Evolutionary conservation across 352 stramenopile genomes (phyloP), one percentile per base, ranked within the genome.

Genomic region (Discostella stelligera): DNA sequence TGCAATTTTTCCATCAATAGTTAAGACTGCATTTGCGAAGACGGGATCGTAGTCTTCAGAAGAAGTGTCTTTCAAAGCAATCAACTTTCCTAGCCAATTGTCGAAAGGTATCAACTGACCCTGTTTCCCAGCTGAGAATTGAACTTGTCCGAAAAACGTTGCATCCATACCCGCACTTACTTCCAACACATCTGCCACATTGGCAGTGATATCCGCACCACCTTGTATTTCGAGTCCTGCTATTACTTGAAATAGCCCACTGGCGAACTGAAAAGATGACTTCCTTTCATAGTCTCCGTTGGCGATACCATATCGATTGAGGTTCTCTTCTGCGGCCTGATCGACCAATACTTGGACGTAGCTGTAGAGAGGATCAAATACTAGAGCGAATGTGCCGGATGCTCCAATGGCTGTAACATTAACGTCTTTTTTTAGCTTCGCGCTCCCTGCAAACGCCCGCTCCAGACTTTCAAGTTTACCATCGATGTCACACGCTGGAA

Each of bases 141-240:
- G 20, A 23, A 60, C 53, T 60, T 41, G 53, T 41, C 53, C 53
- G n/a, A 41, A 60, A 18, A 60, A 25, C n/a, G 20, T 9, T 60
- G 53, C 50, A 54, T 58, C 62, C 0, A 54, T 18, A 3, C 11
- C 37, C 9, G 50, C 46, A 20, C 18, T 56, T 14, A 50, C 66
- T 63, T 50, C 54, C 20, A 74, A 30, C 27, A 66, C 66, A 59
- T 58, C 53, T 32, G 48, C 53, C 25, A 74, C 44, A 66, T 53
- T 74, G 20, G 54, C 53, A 25, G 32, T 74, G n/a, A 74, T 52
- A 32, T 56, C 21, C n/a, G 66, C 52, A 49, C 18, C 41, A 27
- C 46, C 50, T 16, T 27, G 27, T 21, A 60, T n/a, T 60, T 60
- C 21, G 30, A 41, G 7, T 16, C 14, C 23, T 37, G 53, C 53